Evolutionary conservation across 2,329 filamentous ascomycete species (phyloP), one percentile per base, ranked within the genome.

Genomic region (Ophiocordyceps camponoti-saundersi): DNA sequence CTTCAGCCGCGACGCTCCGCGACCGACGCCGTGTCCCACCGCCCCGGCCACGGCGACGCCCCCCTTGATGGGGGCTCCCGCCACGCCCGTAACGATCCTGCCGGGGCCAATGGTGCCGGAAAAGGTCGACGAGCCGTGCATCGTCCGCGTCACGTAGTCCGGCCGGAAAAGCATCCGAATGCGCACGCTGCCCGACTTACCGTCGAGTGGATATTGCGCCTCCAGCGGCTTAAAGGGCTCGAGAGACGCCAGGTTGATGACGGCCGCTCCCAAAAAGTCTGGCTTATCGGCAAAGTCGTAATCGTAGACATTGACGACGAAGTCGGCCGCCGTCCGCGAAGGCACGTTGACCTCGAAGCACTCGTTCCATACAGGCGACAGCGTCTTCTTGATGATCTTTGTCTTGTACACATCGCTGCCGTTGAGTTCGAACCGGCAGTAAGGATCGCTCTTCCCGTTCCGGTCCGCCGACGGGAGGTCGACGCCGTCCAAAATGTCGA

Each of bases 211-310:
- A 29, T 93, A 75, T 12, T 71, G 78, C 30, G 87, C 71, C 60
- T 94, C 87, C 55, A 85, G 78, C 12, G 79, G 76, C 59, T 76
- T 76, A 71, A 96, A 95, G 0, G 92, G 92, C 55, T 95, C 87
- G 8, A 98, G 71, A 30, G 79, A 65, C 45, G 82, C 78, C 16
- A 98, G 73, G 55, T 86, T 80, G 58, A 98, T 86, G 5, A 69
- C 66, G 0, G 86, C 73, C 49, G 72, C 75, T 42, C 92, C 92
- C n/a, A 98, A 68, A 60, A 83, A 85, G 63, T 98, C 92, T 1
- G 89, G 87, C 64, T 89, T 90, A 62, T 94, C 88, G 44, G 86
- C 90, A 69, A 96, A 94, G 62, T 98, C 92, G 77, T 90, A 98
- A 60, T 98, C 92, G 61, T 82, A 94, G 2, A 96, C 80, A 48